Evolutionary conservation across 2,329 filamentous ascomycete genomes (phyloP), one percentile per base, ranked within the genome.

Genomic region (Trichoderma gracile): DNA sequence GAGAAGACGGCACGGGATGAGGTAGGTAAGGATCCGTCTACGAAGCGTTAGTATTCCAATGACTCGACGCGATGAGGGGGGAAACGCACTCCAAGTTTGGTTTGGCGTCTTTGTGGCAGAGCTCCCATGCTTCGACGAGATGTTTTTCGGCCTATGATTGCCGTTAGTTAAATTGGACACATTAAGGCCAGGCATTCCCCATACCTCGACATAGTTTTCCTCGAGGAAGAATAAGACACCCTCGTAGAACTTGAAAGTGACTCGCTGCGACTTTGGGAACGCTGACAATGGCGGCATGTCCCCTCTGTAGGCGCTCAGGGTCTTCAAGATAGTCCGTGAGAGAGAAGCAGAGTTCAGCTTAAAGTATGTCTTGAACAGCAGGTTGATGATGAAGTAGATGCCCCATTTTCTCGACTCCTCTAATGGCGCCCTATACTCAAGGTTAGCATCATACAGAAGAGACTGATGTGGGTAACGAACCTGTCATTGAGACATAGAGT

Each of bases 341-440:
- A 98, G 81, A n/a, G 87, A 88, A 64, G 96, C 89, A 40, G 90
- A 91, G 78, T 96, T 97, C 68, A 98, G 82, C 80, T 92, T 96
- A 81, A 99, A 99, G 77, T 98, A 97, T 1, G 93, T 98, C 78
- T 98, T 98, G 86, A 99, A 99, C 15, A 97, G 82, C 8, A 99
- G 84, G 74, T 97, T 98, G 73, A 93, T 92, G 69, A 94, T 89
- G 76, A 93, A 93, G 80, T 99, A 99, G 54, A 97, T 91, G 7
- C 92, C 96, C 95, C 95, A 99, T 85, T 98, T 99, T 62, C 95
- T 88, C 9, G 94, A 97, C 71, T 96, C 90, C 72, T 93, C 88
- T 50, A 97, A 81, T 15, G 90, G 88, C 66, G 91, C 90, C 77
- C 92, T 94, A 71, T 64, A 8, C 59, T 50, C 57, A 17, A 66